Evolutionary conservation across 306 rosid genomes (phyloP).

Genomic region (Vicia sativa): DNA sequence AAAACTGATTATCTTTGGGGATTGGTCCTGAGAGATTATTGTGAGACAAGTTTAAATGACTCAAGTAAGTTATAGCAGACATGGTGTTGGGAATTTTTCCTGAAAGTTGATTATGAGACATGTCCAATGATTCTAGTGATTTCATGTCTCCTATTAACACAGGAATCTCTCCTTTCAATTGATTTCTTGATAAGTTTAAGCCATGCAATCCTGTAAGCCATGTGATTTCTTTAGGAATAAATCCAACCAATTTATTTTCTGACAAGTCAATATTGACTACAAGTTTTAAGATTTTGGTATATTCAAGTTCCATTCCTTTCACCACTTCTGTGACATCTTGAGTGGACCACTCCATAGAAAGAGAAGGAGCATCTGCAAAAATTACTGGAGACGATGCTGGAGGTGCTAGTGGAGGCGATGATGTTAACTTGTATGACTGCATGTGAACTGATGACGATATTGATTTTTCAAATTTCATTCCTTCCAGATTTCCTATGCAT

Average conservation of each 20-base stretch:
- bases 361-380: too few species aligned
- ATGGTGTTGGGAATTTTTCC: slow-evolving; percentile 36
- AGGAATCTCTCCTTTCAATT: slow-evolving; percentile 30
- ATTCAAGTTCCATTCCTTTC: slow-evolving; percentile 28
- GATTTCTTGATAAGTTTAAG: slow-evolving; percentile 27
- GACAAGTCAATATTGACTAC: slow-evolving; percentile 34
- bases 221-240: slow-evolving; percentile 2
- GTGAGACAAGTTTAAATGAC: slow-evolving; percentile 22
- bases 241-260: slow-evolving; percentile 27
- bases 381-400: too few species aligned
- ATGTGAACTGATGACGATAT: background rate
- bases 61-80: slow-evolving; percentile 1
- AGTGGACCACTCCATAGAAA: background rate
- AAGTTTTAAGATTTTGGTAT: background rate
- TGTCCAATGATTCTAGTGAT: slow-evolving; percentile 34
- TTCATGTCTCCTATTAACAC: slow-evolving; percentile 8
- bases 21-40: slow-evolving; percentile 35
- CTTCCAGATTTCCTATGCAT: slow-evolving; percentile 28
- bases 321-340: slow-evolving; percentile 1
- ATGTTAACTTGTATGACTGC: too few species aligned
- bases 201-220: slow-evolving; percentile 14
- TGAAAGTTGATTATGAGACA: slow-evolving; percentile 34
- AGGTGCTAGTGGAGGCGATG: too few species aligned
- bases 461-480: slow-evolving; percentile 1
- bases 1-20: slow-evolving; percentile 16